phyloP scores from a whole-genome alignment of 164 flowering plant species.

The Macadamia integrifolia region DNA sequence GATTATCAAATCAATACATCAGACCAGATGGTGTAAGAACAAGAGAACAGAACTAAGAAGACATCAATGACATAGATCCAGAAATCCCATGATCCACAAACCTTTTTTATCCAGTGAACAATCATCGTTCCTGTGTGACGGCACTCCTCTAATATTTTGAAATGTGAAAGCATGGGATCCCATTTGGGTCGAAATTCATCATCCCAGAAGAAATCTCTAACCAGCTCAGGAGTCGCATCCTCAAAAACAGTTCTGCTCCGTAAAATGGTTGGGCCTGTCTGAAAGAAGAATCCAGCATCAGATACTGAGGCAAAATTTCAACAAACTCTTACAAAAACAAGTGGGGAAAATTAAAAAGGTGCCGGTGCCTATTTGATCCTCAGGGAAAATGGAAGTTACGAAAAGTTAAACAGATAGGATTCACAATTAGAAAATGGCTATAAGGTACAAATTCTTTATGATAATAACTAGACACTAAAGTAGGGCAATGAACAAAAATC shows the following conservation, averaged over 20 bases:
- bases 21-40: neutral
- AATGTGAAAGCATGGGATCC: constrained; percentile 70
- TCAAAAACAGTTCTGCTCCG: constrained; percentile 64
- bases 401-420: too few relatives aligned
- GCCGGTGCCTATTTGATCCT: neutral
- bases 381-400: neutral
- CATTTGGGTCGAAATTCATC: constrained; percentile 61
- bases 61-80: neutral
- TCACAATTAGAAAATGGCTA: too few relatives aligned
- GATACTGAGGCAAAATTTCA: neutral
- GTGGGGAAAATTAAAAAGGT: neutral
- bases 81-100: constrained; percentile 8
- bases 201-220: constrained; percentile 88
- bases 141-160: constrained; percentile 46
- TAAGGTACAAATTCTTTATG: too few relatives aligned
- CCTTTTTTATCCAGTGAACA: constrained; percentile 79
- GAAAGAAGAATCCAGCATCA: neutral
- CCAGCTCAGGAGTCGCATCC: constrained; percentile 63
- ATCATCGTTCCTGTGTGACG: constrained; percentile 60
- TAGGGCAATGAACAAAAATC: too few relatives aligned
- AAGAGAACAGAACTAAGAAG: neutral
- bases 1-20: constrained; percentile 6
- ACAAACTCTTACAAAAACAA: neutral
- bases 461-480: too few relatives aligned
- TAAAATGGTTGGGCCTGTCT: constrained; percentile 61